Base-by-base conservation (phyloP, 305 asterid species). In the Fraxinus dipetala region DNA sequence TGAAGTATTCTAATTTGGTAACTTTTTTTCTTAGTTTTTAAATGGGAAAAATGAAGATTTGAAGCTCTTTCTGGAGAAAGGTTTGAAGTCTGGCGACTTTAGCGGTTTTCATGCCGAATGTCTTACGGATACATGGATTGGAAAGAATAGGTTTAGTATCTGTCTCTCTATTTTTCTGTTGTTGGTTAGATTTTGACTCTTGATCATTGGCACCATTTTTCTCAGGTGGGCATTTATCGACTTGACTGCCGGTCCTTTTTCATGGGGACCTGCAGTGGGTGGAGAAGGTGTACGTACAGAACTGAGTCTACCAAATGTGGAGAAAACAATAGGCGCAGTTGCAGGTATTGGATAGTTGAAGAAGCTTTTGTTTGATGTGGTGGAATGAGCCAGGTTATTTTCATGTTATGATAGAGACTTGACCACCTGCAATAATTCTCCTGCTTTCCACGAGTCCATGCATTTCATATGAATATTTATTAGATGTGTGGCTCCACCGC, bases 251-350 rank as follows among this genome's bases (percentile, higher is more conserved):
- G 98, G 99, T 59, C 97, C 99, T 88, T 96, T 96, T 84, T 87
- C 97, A 14, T 96, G 99, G 98, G 99, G 99, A 40, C 98, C 99
- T 87, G 94, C 98, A 34, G 99, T 96, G 4, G 99, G 98, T 72
- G 98, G 99, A 85, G 98, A 96, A 91, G 99, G 99, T 82, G 99
- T 96, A 34, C 98, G 99, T 69, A 94, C 97, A 48, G 98, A 91
- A 86, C 90, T 92, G 83, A 94, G 97, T 87, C 89, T 96, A 80
- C 99, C 99, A 79, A 92, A 90, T 87, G 97, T 96, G 81, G 98
- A 90, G 85, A 96, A 90, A 89, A 94, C 98, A 73, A 92, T 96
- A 74, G 98, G 98, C 69, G 97, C 98, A 76, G 96, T 93, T 89
- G 83, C 91, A 89, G 99, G 99, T 94, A 91, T 67, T 67, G 79